Percentiles rank a stretch among this genome's conserved stretches.
Evolutionary conservation across 2,329 filamentous ascomycete species (phyloP).

Genomic region (Ophiobolus disseminans): DNA sequence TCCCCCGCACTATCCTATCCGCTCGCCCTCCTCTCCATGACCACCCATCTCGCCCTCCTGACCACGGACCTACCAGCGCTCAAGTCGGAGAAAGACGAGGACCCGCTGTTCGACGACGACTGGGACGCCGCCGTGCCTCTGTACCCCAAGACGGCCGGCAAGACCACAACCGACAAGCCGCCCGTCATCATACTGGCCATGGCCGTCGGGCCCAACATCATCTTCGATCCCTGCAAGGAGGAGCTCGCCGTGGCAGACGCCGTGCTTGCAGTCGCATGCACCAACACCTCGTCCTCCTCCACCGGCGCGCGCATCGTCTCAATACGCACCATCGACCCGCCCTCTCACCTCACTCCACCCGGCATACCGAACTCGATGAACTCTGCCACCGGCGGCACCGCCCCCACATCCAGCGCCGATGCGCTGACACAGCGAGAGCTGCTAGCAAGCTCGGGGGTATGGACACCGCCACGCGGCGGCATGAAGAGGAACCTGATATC

Average conservation of each 20-base stretch:
- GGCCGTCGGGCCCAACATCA: constrained; percentile 82
- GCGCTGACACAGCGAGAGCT: constrained; percentile 59
- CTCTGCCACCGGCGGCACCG: constrained; percentile 52
- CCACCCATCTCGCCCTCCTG: constrained; percentile 90
- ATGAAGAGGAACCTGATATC: constrained; percentile 77
- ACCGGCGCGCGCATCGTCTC: constrained; percentile 50
- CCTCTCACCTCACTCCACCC: constrained; percentile 56
- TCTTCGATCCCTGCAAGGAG: constrained; percentile 91
- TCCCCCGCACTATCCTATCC: constrained; percentile 94
- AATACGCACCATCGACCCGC: constrained; percentile 58
- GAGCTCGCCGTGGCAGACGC: constrained; percentile 93
- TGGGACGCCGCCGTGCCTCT: constrained; percentile 85
- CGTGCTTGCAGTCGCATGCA: constrained; percentile 83
- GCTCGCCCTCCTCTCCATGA: constrained; percentile 88
- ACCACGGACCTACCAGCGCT: constrained; percentile 83
- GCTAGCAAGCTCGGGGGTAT: constrained; percentile 71
- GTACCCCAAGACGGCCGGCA: constrained; percentile 63
- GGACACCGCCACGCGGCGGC: constrained; percentile 85
- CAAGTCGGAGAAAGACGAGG: constrained; percentile 90
- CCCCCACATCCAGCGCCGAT: constrained; percentile 48
- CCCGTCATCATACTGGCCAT: constrained; percentile 92
- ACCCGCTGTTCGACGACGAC: constrained; percentile 97
- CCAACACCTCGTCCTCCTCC: constrained; percentile 40
- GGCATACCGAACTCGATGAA: constrained; percentile 58
- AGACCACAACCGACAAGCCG: constrained; percentile 61